These are phyloP conservation scores for Chrysoporthe austroafricana DNA, from an alignment of 2,329 filamentous ascomycete species.

Conservation along the genomic window DNA sequence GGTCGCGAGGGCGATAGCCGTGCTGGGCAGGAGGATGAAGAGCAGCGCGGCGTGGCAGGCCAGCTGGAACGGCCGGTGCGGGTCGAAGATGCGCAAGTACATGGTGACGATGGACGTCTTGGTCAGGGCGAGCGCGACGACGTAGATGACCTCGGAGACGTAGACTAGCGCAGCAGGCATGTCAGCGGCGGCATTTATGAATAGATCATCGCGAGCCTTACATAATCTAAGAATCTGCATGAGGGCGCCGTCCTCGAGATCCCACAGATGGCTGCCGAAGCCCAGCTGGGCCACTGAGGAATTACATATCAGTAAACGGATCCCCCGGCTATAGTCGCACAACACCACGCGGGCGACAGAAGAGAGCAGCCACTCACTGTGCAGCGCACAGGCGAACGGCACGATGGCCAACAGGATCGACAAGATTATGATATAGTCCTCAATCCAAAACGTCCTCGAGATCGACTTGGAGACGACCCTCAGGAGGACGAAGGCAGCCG, in stretches of 20 bases:
- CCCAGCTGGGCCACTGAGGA: constrained; percentile 21
- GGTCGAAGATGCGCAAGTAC: constrained; percentile 28
- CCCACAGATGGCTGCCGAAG: constrained; percentile 26
- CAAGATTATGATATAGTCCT: constrained; percentile 25
- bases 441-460: constrained; percentile 18
- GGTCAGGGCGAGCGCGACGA: constrained; percentile 23
- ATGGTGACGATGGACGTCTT: constrained; percentile 27
- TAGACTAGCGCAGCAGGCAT: constrained; percentile 17
- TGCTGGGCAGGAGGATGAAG: constrained; percentile 25
- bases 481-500: constrained; percentile 15
- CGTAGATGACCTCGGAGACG: constrained; percentile 27
- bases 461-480: constrained; percentile 16
- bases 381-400: constrained; percentile 9
- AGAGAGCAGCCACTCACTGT: constrained; percentile 14
- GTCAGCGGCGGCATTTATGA: neutral
- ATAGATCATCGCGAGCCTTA: neutral
- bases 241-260: constrained; percentile 24
- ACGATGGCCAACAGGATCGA: constrained; percentile 13
- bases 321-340: too few relatives aligned
- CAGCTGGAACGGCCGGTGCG: constrained; percentile 22
- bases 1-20: constrained; percentile 21
- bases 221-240: constrained; percentile 20
- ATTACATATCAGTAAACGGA: neutral
- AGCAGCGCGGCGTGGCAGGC: constrained; percentile 21
- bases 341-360: neutral